phyloP scores from a whole-genome alignment of 768 basidiomycete genomes.

The Amanita muscaria region DNA sequence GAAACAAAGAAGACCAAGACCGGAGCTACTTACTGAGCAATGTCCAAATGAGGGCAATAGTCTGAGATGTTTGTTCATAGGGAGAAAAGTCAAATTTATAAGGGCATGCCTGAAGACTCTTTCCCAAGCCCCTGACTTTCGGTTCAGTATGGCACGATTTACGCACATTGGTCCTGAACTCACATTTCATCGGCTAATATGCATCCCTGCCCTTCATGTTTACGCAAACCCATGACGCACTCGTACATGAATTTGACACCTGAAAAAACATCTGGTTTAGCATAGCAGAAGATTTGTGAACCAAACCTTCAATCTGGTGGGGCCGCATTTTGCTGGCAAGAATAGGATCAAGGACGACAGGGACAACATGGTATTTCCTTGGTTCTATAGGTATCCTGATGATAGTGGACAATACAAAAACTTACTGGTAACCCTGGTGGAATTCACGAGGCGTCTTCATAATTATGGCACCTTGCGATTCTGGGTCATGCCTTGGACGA shows the following conservation, averaged over 20 bases:
- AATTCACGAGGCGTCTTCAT: conserved; percentile 72
- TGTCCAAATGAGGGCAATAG: conserved; percentile 90
- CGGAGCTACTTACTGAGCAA: conserved; percentile 58
- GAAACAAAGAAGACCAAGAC: background rate
- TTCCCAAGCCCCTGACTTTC: conserved; percentile 78
- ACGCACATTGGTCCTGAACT: conserved; percentile 11
- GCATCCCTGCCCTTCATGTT: conserved; percentile 87
- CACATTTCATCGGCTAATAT: conserved; percentile 97
- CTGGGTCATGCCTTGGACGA: conserved; percentile 61
- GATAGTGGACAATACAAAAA: conserved; percentile 1
- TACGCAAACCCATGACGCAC: conserved; percentile 88
- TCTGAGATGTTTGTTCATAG: conserved; percentile 35
- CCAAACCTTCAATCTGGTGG: conserved; percentile 80
- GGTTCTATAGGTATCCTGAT: conserved; percentile 6
- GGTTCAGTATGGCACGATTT: conserved; percentile 9
- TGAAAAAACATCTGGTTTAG: conserved; percentile 18
- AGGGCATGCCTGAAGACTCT: conserved; percentile 67
- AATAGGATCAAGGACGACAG: conserved; percentile 89
- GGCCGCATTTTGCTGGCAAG: conserved; percentile 66
- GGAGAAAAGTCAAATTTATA: background rate
- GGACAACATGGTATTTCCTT: conserved; percentile 57
- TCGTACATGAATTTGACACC: conserved; percentile 90
- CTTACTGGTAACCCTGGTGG: conserved; percentile 57
- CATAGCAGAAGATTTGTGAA: conserved; percentile 3
- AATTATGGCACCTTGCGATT: conserved; percentile 68